Base-by-base conservation (phyloP, 371 early-diverging fungal genomes). In the Mortierella sp. region DNA sequence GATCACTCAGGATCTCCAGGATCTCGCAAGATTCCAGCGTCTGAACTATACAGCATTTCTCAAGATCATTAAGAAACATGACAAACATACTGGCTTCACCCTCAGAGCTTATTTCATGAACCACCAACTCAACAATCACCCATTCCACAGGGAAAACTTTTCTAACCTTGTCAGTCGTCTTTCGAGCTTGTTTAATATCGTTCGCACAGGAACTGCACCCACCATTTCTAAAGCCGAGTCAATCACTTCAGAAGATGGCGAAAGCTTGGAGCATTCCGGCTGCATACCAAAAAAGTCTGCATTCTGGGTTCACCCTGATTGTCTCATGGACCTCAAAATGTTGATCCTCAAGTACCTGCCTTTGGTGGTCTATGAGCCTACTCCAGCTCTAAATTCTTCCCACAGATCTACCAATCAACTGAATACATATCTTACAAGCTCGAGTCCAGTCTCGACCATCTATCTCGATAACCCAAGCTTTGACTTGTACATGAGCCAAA, bases 301-400 rank as follows among this genome's bases (percentile, higher is more conserved):
- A 8, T 80, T 71, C 85, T 99, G 99, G 99, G 96, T 99, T 0
- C 97, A 97, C 72, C 94, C 96, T 0, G 98, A 99, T 79, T 96
- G 97, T 76, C 91, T 98, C 41, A 95, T 94, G 70, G 97, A 97
- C 72, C 91, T 99, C 83, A 96, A 97, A 80, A 91, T 93, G 72
- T 86, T 91, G 76, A 95, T 98, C 65, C 90, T 98, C 74, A 91
- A 94, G 80, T 92, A 97, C 81, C 88, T 99, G 66, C 99, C 99
- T 13, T 94, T 98, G 16, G 89, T 97, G 58, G 92, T 98, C 41
- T 96, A 94, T 75, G 94, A 87, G 84, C 92, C 88, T 40, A 92
- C 92, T 32, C 87, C 62, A 75, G 87, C 69, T 76, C 85, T 67
- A 68, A 86, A 55, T 86, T 89, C 61, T 92, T 96, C 83, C 94